Base-by-base conservation (phyloP, 768 basidiomycete genomes). In the Pleurotus ostreatus region DNA sequence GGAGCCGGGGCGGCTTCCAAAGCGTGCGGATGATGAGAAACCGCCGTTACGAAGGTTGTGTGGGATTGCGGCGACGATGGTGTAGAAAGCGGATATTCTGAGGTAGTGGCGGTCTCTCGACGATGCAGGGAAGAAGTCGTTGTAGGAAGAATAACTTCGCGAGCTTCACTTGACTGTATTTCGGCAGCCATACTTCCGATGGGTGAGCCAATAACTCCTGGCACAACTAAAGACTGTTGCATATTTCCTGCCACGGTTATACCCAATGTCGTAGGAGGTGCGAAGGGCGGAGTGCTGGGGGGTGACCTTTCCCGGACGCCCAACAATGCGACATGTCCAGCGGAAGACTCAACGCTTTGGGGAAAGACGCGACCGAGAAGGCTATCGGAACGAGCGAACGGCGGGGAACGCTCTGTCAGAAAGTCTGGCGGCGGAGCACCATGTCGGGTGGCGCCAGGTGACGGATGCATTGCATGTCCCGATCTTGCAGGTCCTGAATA, bases 291-390 rank as follows among this genome's bases (percentile, higher is more conserved):
- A 30, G 15, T 6, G 20, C n/a, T 44, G 3, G 41, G 41, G n/a
- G 5, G 41, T n/a, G 20, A 13, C 41, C 41, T 44, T 16, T n/a
- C 41, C n/a, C 41, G 9, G 9, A 22, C 9, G 30, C 30, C 49
- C 11, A 12, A 30, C 3, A 34, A 34, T 34, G 13, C 12, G 30
- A 15, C 41, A 23, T 55, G 44, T 22, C 18, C 41, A 16, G 20
- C 22, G 22, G 54, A 30, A 30, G 54, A 55, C 34, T 41, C 34
- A 5, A 39, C 12, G 22, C 58, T 58, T 18, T 54, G 57, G 34
- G 66, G 61, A 52, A 68, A 69, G 5, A 70, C 54, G 11, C 66
- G 66, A 20, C 54, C 61, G 13, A 69, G 60, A n/a, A 67, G 56
- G 45, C 65, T 70, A 57, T 70, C 69, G 5, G 62, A 56, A 13